phyloP scores from a whole-genome alignment of 2,329 filamentous ascomycete genomes.

The Paecilomyces dactylethromorphus region DNA sequence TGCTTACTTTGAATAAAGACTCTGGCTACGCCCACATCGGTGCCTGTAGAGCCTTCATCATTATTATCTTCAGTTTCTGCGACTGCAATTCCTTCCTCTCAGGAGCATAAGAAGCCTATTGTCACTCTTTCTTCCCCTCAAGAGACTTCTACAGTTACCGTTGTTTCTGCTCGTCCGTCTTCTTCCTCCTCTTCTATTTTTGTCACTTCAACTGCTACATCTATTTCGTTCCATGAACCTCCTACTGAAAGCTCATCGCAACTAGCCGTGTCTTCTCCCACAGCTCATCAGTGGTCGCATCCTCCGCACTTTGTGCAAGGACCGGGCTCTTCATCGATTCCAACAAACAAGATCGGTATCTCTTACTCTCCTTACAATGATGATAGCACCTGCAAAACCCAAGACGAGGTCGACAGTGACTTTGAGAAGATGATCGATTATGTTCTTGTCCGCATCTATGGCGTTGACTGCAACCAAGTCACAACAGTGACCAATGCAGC shows the following conservation, averaged over 20 bases:
- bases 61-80: neutral
- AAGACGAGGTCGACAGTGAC: constrained; percentile 57
- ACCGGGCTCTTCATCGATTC: neutral
- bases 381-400: constrained; percentile 60
- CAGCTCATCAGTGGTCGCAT: neutral
- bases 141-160: too few species aligned
- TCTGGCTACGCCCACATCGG: neutral
- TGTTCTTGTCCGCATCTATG: constrained; percentile 67
- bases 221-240: neutral
- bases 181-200: too few species aligned
- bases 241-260: neutral
- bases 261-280: neutral
- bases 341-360: constrained; percentile 37
- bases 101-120: too few species aligned
- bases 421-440: constrained; percentile 55
- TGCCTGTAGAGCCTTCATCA: neutral
- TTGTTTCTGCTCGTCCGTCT: neutral
- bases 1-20: neutral
- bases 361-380: constrained; percentile 53
- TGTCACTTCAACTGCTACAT: neutral
- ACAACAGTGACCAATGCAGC: constrained; percentile 56
- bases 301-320: neutral
- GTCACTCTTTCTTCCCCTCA: too few species aligned
- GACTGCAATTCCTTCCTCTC: too few species aligned
- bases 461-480: constrained; percentile 71